Evolutionary conservation across 257 asterid genomes (phyloP).

Genomic region (Plectranthus barbatus): DNA sequence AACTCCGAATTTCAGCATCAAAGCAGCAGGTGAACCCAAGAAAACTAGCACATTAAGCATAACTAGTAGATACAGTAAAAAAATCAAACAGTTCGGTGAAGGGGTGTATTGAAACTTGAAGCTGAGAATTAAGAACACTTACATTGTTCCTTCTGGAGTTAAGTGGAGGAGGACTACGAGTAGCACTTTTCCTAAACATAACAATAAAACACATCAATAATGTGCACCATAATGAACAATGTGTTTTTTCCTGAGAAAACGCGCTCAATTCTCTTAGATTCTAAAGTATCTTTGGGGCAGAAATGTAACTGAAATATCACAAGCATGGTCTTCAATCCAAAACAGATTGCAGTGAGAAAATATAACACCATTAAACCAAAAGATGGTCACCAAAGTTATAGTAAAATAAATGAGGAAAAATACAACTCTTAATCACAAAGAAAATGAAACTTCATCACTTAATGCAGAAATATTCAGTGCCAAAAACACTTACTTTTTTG

Average conservation of each 20-base stretch:
- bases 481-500: conserved; percentile 35
- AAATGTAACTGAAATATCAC: not conserved
- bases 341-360: too few species aligned
- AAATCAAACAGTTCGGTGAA: not conserved
- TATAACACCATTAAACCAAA: not conserved
- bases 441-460: not conserved
- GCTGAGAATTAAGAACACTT: too few species aligned
- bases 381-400: not conserved
- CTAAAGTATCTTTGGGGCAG: not conserved
- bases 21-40: conserved; percentile 7
- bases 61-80: conserved; percentile 3
- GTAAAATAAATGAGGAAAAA: not conserved
- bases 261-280: not conserved
- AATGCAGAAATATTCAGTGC: conserved; percentile 6
- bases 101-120: too few species aligned
- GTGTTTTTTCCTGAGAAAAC: not conserved
- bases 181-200: conserved; percentile 23
- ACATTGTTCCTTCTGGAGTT: conserved; percentile 28
- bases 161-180: conserved; percentile 12
- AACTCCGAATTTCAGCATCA: conserved; percentile 5
- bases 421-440: too few species aligned
- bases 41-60: conserved; percentile 6
- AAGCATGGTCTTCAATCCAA: not conserved
- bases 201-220: conserved; percentile 4
- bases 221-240: not conserved